Evolutionary conservation across 2,329 filamentous ascomycete genomes (phyloP).

Genomic region (Clarireedia paspali): DNA sequence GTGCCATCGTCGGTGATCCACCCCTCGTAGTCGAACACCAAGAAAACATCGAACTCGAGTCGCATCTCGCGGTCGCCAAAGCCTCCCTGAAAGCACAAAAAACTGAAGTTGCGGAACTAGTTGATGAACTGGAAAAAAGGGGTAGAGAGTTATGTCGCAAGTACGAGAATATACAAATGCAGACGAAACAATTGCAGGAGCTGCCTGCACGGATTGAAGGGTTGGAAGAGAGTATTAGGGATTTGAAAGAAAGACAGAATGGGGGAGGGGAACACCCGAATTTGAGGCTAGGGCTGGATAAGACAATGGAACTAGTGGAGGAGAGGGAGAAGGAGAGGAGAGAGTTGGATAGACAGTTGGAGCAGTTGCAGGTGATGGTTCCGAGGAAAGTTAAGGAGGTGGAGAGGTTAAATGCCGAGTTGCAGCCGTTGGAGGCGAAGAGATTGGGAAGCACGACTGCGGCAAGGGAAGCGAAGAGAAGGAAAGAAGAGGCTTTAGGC

Average conservation of each 20-base stretch:
- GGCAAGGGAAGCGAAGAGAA: conserved; percentile 61
- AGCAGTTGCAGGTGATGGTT: conserved; percentile 51
- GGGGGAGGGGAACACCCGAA: conserved; percentile 25
- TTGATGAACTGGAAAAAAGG: conserved; percentile 61
- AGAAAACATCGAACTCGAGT: conserved; percentile 74
- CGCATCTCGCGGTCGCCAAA: conserved; percentile 63
- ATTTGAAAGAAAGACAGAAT: conserved; percentile 37
- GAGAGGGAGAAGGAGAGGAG: conserved; percentile 43
- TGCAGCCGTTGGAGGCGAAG: conserved; percentile 61
- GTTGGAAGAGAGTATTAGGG: conserved; percentile 41
- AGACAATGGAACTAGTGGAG: conserved; percentile 47
- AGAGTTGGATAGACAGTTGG: conserved; percentile 56
- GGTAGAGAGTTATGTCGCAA: conserved; percentile 49
- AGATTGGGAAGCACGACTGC: conserved; percentile 56
- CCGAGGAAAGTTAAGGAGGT: conserved; percentile 60
- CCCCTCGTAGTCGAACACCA: conserved; percentile 74
- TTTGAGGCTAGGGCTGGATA: conserved; percentile 48
- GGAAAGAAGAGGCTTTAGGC: conserved; percentile 58
- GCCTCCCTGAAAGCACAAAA: conserved; percentile 73
- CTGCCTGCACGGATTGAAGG: conserved; percentile 43
- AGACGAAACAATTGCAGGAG: conserved; percentile 41
- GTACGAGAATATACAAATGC: conserved; percentile 43
- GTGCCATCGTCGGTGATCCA: conserved; percentile 83
- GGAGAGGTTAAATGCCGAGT: conserved; percentile 58
- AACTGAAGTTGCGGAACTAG: conserved; percentile 65